phyloP scores from a whole-genome alignment of 257 asterid genomes.

The Mentha longifolia region DNA sequence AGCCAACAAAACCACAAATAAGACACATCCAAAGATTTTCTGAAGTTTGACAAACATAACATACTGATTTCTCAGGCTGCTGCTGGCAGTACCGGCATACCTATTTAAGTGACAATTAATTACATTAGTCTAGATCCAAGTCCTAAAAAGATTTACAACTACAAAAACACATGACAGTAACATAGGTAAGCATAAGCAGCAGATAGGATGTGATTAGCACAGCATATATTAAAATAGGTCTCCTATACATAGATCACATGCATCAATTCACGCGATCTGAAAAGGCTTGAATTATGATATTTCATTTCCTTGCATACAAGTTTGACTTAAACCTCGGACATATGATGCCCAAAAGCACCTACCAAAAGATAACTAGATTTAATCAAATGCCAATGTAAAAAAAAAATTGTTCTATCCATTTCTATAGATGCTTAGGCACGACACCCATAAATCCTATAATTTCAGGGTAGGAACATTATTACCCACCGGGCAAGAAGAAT shows the following conservation, averaged over 20 bases:
- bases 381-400: neutral
- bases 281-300: neutral
- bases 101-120: conserved; percentile 48
- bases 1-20: conserved; percentile 91
- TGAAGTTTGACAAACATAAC: conserved; percentile 78
- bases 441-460: conserved; percentile 13
- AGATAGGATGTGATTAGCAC: conserved; percentile 25
- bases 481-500: conserved; percentile 98
- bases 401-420: neutral
- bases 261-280: neutral
- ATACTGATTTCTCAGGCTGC: conserved; percentile 93
- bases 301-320: neutral
- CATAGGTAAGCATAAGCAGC: conserved; percentile 26
- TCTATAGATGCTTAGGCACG: conserved; percentile 5
- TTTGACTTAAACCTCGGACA: conserved; percentile 3
- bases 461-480: conserved; percentile 25
- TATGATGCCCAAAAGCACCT: neutral
- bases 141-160: conserved; percentile 28
- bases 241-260: neutral
- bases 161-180: conserved; percentile 6
- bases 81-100: conserved; percentile 99
- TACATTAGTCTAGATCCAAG: conserved; percentile 26
- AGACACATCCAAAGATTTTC: conserved; percentile 99
- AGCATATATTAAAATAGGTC: neutral
- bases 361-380: conserved; percentile 12